Percentiles rank a stretch among this genome's conserved stretches.
These are phyloP conservation scores for Fusarium miscanthi DNA, from an alignment of 2,329 filamentous ascomycete species.

Conservation along the genomic window DNA sequence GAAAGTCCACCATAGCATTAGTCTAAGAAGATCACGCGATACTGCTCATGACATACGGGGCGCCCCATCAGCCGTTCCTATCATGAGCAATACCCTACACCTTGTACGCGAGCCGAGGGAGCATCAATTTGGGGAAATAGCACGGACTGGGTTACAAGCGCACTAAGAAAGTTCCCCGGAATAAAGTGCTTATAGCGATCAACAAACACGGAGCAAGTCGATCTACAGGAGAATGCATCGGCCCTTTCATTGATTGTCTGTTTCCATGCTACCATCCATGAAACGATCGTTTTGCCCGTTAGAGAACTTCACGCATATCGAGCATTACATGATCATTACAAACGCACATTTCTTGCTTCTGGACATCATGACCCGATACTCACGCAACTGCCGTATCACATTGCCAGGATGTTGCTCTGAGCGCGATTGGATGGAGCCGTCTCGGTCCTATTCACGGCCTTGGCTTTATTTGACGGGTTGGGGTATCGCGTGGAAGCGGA, in stretches of 20 bases:
- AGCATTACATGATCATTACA: conserved; percentile 3
- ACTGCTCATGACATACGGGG: too few species aligned
- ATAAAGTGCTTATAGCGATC: not conserved
- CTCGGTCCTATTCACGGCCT: not conserved
- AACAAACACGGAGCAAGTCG: not conserved
- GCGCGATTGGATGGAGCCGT: not conserved
- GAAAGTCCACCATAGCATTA: not conserved
- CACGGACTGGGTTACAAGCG: not conserved
- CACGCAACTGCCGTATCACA: not conserved
- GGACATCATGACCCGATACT: not conserved
- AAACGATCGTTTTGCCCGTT: not conserved
- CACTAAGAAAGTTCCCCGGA: not conserved
- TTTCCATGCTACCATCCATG: not conserved
- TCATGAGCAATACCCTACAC: not conserved
- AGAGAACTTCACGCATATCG: not conserved
- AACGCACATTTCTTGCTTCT: not conserved
- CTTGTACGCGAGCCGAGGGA: not conserved
- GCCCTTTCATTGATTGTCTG: not conserved
- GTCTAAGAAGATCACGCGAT: not conserved
- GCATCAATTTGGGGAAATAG: not conserved
- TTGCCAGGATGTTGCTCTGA: not conserved
- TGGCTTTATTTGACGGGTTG: not conserved
- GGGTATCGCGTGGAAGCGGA: not conserved
- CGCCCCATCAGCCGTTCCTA: too few species aligned
- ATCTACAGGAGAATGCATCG: not conserved